Conservation (phyloP, 495 filamentous ascomycete genomes). For the Hypoxylon subgilvum region DNA sequence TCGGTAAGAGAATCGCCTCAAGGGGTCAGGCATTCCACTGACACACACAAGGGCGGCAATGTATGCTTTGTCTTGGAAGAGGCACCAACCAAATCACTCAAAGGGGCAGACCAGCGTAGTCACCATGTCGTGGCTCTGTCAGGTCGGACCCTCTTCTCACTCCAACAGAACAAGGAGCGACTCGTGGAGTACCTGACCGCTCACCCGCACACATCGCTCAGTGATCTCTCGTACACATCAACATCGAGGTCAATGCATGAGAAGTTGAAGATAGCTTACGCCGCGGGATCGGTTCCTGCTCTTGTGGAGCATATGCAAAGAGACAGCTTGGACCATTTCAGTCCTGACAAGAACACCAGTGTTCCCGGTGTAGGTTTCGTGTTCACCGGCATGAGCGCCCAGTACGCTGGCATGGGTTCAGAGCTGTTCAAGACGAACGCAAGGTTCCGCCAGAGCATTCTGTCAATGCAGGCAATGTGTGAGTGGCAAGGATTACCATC, state of each 20-base stretch:
- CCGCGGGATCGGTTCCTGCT: slow-evolving; percentile 43
- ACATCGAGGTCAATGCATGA: slow-evolving; percentile 71
- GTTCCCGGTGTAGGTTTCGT: slow-evolving; percentile 45
- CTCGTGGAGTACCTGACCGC: slow-evolving; percentile 50
- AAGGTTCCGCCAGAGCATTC: slow-evolving; percentile 62
- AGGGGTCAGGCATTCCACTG: no score
- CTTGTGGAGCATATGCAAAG: no score
- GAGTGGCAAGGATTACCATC: slow-evolving; percentile 59
- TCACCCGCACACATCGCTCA: slow-evolving; percentile 45
- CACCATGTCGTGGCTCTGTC: slow-evolving; percentile 54
- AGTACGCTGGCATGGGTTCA: slow-evolving; percentile 62
- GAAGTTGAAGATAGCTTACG: slow-evolving; percentile 54
- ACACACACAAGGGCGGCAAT: no score
- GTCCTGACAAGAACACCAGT: neutral
- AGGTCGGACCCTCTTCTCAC: slow-evolving; percentile 47
- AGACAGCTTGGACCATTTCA: no score
- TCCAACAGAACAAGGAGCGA: slow-evolving; percentile 42
- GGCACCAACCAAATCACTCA: slow-evolving; percentile 4
- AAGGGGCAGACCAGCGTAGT: slow-evolving; percentile 41
- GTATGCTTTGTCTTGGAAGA: slow-evolving; percentile 61
- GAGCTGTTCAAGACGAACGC: slow-evolving; percentile 60
- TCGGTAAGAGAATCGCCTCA: no score
- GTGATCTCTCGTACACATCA: slow-evolving; percentile 69
- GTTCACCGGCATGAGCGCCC: slow-evolving; percentile 63
- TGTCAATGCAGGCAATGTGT: slow-evolving; percentile 63